Evolutionary conservation across 306 rosid species (phyloP), one percentile per base, ranked within the genome.

Genomic region (Prunus padus): DNA sequence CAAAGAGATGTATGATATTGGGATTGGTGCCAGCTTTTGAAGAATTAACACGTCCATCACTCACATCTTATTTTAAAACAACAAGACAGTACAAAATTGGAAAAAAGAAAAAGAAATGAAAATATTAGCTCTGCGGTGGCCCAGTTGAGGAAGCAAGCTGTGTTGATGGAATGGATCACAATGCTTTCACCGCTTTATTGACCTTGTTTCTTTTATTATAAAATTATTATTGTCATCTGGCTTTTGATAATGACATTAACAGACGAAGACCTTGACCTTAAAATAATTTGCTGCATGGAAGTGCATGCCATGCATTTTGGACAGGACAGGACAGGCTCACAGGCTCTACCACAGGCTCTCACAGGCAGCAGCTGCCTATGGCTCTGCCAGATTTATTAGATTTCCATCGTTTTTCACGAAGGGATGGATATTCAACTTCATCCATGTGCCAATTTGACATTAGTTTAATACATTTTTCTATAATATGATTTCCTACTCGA

Each of bases 251-350:
- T 68, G 44, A 9, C 44, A 0, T 51, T 15, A 60, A 54, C 15
- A 16, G 57, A 49, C 6, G 45, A 4, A 49, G 73, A 69, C 73
- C 45, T 49, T 69, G 16, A 50, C n/a, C 60, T 30, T 8, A 2
- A 33, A 5, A 40, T 72, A 16, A 72, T 10, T 56, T 1, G 76
- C 33, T 42, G 76, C 76, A 72, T 72, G 42, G 16, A 40, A 71
- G 65, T 56, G 66, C 76, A 22, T 7, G 52, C 65, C 76, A 72
- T 72, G 55, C 65, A 52, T 52, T 52, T 52, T 64, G 47, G 46
- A 3, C 45, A 63, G 7, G 67, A 63, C 68, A 63, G 25, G 0
- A 33, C 40, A 33, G 9, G 0, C 42, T 33, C 3, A 28, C 31
- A 28, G 31, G 3, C 31, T 28, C n/a, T n/a, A n/a, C n/a, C 31